These are phyloP conservation scores for Asterella californica DNA, from an alignment of 225 moss, liverwort and hornwort genomes.

Conservation along the genomic window DNA sequence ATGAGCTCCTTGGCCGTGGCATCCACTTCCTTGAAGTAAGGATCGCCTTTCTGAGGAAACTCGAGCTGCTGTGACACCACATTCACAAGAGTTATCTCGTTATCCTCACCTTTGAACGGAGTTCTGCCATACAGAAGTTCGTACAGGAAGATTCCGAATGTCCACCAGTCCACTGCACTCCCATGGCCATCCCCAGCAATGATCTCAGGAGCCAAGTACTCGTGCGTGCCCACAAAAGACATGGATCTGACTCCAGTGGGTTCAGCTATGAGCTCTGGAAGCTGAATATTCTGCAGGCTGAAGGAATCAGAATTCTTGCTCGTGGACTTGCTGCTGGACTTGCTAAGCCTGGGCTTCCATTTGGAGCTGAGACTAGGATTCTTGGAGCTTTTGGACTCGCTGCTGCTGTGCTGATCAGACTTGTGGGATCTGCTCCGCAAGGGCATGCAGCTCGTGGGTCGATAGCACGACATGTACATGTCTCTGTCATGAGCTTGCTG, in stretches of 20 bases:
- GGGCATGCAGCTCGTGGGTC: conserved; percentile 24
- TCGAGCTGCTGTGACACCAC: conserved; percentile 78
- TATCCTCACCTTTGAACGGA: conserved; percentile 89
- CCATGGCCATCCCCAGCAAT: conserved; percentile 93
- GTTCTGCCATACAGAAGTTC: conserved; percentile 82
- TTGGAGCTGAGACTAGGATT: conserved; percentile 11
- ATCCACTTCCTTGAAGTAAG: conserved; percentile 58
- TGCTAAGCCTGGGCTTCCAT: conserved; percentile 24
- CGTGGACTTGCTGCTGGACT: conserved; percentile 39
- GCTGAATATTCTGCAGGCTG: conserved; percentile 28
- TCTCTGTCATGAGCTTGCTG: background rate
- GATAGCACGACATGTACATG: conserved; percentile 11
- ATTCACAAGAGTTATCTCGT: conserved; percentile 83
- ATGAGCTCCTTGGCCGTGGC: conserved; percentile 76
- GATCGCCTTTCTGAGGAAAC: conserved; percentile 62
- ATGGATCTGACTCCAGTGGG: conserved; percentile 90
- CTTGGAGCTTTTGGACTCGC: background rate
- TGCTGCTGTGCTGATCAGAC: background rate
- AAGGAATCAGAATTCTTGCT: conserved; percentile 53
- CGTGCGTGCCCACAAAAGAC: conserved; percentile 91
- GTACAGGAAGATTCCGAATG: conserved; percentile 87
- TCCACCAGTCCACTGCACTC: conserved; percentile 99
- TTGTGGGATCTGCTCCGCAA: conserved; percentile 23
- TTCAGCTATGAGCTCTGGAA: conserved; percentile 88
- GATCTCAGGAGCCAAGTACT: conserved; percentile 92